Base-by-base conservation (phyloP, 139 green algal species). In the Micractinium sp. region DNA sequence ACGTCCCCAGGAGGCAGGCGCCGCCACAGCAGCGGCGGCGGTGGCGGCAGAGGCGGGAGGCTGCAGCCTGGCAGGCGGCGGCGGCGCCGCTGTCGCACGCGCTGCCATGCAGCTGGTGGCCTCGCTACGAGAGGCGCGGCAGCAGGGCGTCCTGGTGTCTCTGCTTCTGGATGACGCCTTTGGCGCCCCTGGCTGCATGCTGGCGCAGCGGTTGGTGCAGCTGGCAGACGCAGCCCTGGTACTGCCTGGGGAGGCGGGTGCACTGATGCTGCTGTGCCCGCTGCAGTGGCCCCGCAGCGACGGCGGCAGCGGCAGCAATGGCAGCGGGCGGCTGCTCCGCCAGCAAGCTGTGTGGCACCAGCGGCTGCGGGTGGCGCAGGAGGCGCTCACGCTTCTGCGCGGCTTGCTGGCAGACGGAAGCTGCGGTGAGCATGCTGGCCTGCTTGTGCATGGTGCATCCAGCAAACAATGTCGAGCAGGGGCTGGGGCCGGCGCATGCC, bases 331-430 rank as follows among this genome's bases (percentile, higher is more conserved):
- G 85, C 85, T 89, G 85, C 85, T 89, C 56, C 53, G 38, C n/a
- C 85, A 56, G 85, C 89, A 92, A 53, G 61, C 60, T 56, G 82
- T 36, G 15, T 89, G 85, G 83, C 89, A 90, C 69, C 82, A 86
- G 73, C 89, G 89, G 38, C 85, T 92, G 41, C 89, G 89, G 12
- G 61, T 92, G 87, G 85, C 69, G 29, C 89, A 92, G 35, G 89
- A 92, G 77, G 87, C 85, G 5, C 78, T 90, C 35, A 92, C 89
- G 38, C 85, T 92, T n/a, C 85, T 92, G 63, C 39, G 89, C 0
- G 85, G 89, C 63, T 41, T 92, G 53, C 82, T 92, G 39, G 25
- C 67, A 9, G 80, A 86, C 1, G 88, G 89, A 1, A 63, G n/a
- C 60, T 66, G 33, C 19, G 41, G 71, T 87, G 67, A 87, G 73